These are phyloP conservation scores for Coemansia sp. DNA, from an alignment of 192 early-diverging fungal genomes.

Conservation along the genomic window DNA sequence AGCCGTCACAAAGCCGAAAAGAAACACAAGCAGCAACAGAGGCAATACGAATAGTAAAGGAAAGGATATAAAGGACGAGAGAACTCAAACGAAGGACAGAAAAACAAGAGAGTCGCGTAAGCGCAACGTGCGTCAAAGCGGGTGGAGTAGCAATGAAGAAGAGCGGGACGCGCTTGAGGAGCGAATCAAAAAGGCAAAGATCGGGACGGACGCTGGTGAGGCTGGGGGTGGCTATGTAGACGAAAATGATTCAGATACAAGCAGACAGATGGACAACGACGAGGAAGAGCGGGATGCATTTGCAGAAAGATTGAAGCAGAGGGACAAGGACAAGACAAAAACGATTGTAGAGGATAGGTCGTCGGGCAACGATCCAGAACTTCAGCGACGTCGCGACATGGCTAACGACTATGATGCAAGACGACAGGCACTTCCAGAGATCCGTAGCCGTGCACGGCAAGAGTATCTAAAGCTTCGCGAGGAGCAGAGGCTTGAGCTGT, in stretches of 20 bases:
- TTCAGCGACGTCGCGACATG: slow-evolving; percentile 69
- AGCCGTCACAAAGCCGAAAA: background rate
- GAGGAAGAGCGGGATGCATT: slow-evolving; percentile 89
- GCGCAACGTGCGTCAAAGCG: slow-evolving; percentile 28
- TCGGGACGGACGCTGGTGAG: slow-evolving; percentile 33
- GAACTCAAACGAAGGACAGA: background rate
- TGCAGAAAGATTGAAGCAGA: slow-evolving; percentile 75
- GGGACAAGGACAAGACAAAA: slow-evolving; percentile 77
- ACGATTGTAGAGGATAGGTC: slow-evolving; percentile 54
- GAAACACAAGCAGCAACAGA: background rate
- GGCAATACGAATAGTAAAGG: background rate
- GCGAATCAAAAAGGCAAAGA: slow-evolving; percentile 59
- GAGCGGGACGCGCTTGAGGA: slow-evolving; percentile 58
- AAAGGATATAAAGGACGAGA: background rate
- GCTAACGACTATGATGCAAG: slow-evolving; percentile 80
- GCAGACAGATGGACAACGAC: slow-evolving; percentile 62
- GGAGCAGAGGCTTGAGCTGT: slow-evolving; percentile 72
- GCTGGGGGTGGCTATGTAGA: slow-evolving; percentile 28
- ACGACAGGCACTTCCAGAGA: slow-evolving; percentile 64
- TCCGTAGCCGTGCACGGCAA: slow-evolving; percentile 88
- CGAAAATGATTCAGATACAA: slow-evolving; percentile 30
- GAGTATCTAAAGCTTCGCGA: slow-evolving; percentile 90
- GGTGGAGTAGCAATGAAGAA: slow-evolving; percentile 62
- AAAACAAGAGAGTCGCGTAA: background rate
- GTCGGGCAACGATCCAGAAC: slow-evolving; percentile 59